These are phyloP conservation scores for Pseudopyricularia javanii DNA, from an alignment of 2,329 filamentous ascomycete species.

Conservation along the genomic window DNA sequence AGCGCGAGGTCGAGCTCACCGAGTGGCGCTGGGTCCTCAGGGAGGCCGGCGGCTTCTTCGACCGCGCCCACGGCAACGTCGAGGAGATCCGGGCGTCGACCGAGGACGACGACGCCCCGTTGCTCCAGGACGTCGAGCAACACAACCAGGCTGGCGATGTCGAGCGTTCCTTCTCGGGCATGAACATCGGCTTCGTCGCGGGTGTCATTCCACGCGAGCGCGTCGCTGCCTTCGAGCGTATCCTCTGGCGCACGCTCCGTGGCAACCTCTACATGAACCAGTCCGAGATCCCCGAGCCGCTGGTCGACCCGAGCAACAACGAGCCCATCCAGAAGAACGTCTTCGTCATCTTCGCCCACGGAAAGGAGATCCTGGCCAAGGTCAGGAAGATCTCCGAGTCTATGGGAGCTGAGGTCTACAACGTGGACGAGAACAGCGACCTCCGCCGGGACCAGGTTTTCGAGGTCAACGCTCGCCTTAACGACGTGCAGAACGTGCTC, in stretches of 20 bases:
- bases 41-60: conserved; percentile 95
- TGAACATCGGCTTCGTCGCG: conserved; percentile 98
- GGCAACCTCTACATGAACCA: conserved; percentile 99
- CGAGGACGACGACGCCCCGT: conserved; percentile 82
- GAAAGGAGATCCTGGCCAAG: conserved; percentile 96
- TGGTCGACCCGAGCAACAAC: conserved; percentile 85
- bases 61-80: conserved; percentile 87
- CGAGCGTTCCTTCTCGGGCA: conserved; percentile 82
- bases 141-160: conserved; percentile 54
- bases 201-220: conserved; percentile 90
- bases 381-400: conserved; percentile 99
- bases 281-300: conserved; percentile 88
- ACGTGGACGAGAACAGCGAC: conserved; percentile 94
- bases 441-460: conserved; percentile 90
- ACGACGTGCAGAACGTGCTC: conserved; percentile 84
- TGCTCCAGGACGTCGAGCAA: conserved; percentile 87
- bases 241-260: conserved; percentile 91
- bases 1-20: conserved; percentile 88
- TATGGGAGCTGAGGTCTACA: conserved; percentile 89
- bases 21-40: conserved; percentile 98
- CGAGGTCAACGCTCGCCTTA: conserved; percentile 87
- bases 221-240: conserved; percentile 91
- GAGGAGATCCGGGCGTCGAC: conserved; percentile 91
- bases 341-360: conserved; percentile 97
- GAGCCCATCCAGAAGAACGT: conserved; percentile 94